phyloP scores from a whole-genome alignment of 768 basidiomycete genomes.

The Porphyrellus cyaneotinctus region DNA sequence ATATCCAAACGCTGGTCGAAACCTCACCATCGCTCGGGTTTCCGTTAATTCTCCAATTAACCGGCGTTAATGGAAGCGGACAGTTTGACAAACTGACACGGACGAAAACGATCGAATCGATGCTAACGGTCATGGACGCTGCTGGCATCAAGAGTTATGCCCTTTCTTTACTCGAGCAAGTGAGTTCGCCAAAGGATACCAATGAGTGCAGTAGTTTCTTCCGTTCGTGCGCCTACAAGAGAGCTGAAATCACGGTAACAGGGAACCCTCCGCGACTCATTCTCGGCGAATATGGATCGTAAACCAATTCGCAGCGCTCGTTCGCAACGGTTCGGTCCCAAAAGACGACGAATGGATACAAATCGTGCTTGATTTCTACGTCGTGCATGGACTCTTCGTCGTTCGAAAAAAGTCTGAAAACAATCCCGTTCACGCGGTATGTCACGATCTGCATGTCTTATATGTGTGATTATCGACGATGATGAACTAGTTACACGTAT shows the following conservation, averaged over 20 bases:
- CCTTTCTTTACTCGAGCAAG: slow-evolving; percentile 59
- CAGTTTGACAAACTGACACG: slow-evolving; percentile 91
- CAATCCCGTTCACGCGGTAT: slow-evolving; percentile 53
- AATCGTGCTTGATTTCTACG: slow-evolving; percentile 74
- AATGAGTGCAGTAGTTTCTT: slow-evolving; percentile 37
- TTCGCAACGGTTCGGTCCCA: slow-evolving; percentile 75
- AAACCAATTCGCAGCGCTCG: slow-evolving; percentile 76
- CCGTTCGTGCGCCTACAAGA: not conserved
- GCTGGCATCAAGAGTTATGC: slow-evolving; percentile 78
- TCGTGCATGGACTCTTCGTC: slow-evolving; percentile 76
- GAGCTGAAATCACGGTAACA: slow-evolving; percentile 25
- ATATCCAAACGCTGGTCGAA: slow-evolving; percentile 72
- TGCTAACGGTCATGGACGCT: slow-evolving; percentile 68
- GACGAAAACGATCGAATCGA: slow-evolving; percentile 87
- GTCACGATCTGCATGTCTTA: slow-evolving; percentile 24
- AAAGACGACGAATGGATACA: slow-evolving; percentile 78
- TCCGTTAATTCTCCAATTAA: slow-evolving; percentile 78
- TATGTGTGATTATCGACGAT: not conserved
- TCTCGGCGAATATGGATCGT: slow-evolving; percentile 74
- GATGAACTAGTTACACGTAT: slow-evolving; percentile 43
- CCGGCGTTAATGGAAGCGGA: slow-evolving; percentile 75
- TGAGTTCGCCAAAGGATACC: slow-evolving; percentile 44
- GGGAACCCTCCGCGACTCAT: slow-evolving; percentile 46
- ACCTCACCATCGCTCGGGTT: slow-evolving; percentile 78
- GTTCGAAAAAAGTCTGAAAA: slow-evolving; percentile 71